Base-by-base conservation (phyloP, 2,329 filamentous ascomycete genomes). In the Colletotrichum sp. region DNA sequence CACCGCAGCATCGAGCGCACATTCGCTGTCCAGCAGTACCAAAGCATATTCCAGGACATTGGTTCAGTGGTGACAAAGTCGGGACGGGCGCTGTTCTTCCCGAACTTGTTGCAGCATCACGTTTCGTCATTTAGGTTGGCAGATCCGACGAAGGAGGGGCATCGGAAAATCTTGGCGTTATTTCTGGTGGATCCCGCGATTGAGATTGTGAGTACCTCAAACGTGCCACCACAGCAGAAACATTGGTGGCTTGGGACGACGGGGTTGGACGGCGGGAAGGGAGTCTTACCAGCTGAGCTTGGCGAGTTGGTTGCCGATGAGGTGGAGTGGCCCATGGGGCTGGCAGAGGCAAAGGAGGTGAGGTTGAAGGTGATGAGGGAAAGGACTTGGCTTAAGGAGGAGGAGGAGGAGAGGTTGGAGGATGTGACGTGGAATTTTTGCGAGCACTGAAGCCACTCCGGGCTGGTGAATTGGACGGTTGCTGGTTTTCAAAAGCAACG, bases 121-220 rank as follows among this genome's bases (percentile, higher is more conserved):
- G 89, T 92, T 3, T 80, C 82, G 9, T 85, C 87, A 1, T 93
- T 93, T 78, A 75, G 80, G 7, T 86, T 93, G 1, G 82, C 77
- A 0, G 91, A 93, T 78, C 81, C 80, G 3, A 86, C 87, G 0
- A 86, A 85, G 25, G 86, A 89, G 0, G 92, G 92, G 4, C 89
- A 93, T 78, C 86, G 90, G 19, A 90, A 90, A 79, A 90, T 93
- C 63, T 82, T 93, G 6, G 90, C 89, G 0, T 82, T 93, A 9
- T 93, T 90, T 79, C 86, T 93, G 5, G 88, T 93, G 5, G 90
- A 93, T 78, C 92, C 91, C 0, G 79, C 86, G 28, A 78, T 84
- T 3, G 86, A 86, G 4, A 75, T 87, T 83, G 80, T 86, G 67
- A 85, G 83, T 1, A 87, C 86, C 11, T 83, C 84, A 52, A 87